Base-by-base conservation (phyloP, 306 rosid genomes). In the Prunus mume region DNA sequence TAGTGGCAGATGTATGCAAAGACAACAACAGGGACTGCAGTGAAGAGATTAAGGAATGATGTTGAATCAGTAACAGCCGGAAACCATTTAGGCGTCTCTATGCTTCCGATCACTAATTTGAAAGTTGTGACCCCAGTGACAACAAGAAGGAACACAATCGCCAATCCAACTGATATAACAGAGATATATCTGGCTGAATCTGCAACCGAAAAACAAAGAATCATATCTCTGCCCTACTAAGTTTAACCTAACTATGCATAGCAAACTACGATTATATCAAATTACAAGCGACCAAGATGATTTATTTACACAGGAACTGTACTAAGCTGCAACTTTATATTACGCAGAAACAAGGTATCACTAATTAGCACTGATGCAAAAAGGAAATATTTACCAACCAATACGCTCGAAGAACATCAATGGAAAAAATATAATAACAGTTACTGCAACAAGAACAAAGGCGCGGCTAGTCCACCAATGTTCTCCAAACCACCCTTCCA, bases 381-480 rank as follows among this genome's bases (percentile, higher is more conserved):
- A 12, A 38, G 24, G 55, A 19, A 15, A 55, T 52, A 71, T 45
- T 63, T 24, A 73, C 85, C 50, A 64, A 86, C 87, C 83, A 12
- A 83, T 83, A 8, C 85, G 74, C 78, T 83, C 73, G 65, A 82
- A 74, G 81, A 82, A 73, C 65, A 71, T 69, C 81, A 77, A 80
- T 22, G 89, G 87, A 11, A 68, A 27, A 34, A 83, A 83, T 22
- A 86, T 68, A 24, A 66, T 46, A 12, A 83, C 50, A 25, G 87
- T 86, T 12, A 75, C 30, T 41, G 65, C 49, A 10, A 83, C 43
- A 60, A 86, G 86, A 46, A 86, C 79, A 57, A 80, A 83, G 73
- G 82, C 64, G 38, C 86, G 83, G 12, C 81, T 52, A 27, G 78
- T 86, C 87, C 89, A 86, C 89, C 89, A 86, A 20, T 83, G 83